A percentile compares a stretch with the other conserved stretches of the same genome.
Evolutionary conservation across 805 yeast genomes (phyloP).

Genomic region (Yarrowia porcina): DNA sequence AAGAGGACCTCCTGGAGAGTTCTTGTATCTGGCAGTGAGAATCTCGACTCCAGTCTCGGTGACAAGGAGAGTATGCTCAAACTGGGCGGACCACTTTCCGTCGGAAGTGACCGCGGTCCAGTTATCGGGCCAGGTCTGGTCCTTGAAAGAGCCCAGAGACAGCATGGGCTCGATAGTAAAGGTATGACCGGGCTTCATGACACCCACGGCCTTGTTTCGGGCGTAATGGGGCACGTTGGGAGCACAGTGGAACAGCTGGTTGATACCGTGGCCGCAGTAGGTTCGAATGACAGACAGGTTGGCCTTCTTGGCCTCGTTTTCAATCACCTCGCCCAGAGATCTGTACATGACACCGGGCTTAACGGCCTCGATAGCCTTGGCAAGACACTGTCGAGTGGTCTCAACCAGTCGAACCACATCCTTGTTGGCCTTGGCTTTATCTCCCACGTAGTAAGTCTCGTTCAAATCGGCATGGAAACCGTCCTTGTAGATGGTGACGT

Average conservation of each 20-base stretch:
- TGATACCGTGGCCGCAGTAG: constrained; percentile 92
- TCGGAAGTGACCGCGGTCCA: constrained; percentile 95
- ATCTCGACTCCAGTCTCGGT: constrained; percentile 94
- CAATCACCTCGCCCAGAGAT: constrained; percentile 81
- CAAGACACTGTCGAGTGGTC: constrained; percentile 82
- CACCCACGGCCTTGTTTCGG: constrained; percentile 86
- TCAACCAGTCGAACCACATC: constrained; percentile 89
- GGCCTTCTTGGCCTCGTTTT: constrained; percentile 74
- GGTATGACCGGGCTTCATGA: constrained; percentile 92
- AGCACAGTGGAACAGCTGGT: constrained; percentile 79
- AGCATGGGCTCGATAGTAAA: constrained; percentile 99
- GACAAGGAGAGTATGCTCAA: constrained; percentile 84
- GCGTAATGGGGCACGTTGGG: constrained; percentile 96
- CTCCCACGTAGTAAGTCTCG: constrained; percentile 96
- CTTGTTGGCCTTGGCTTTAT: constrained; percentile 71
- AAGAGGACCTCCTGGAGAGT: constrained; percentile 78
- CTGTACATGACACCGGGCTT: constrained; percentile 92
- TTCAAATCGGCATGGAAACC: constrained; percentile 94
- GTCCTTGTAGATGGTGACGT: constrained; percentile 76
- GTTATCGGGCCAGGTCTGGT: constrained; percentile 91
- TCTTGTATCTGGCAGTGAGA: constrained; percentile 72
- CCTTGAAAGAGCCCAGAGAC: constrained; percentile 76
- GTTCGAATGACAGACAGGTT: constrained; percentile 84
- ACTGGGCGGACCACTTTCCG: constrained; percentile 88
- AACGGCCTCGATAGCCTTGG: constrained; percentile 74